phyloP scores from a whole-genome alignment of 108 stramenopile genomes.

The Nannochloropsis salina region DNA sequence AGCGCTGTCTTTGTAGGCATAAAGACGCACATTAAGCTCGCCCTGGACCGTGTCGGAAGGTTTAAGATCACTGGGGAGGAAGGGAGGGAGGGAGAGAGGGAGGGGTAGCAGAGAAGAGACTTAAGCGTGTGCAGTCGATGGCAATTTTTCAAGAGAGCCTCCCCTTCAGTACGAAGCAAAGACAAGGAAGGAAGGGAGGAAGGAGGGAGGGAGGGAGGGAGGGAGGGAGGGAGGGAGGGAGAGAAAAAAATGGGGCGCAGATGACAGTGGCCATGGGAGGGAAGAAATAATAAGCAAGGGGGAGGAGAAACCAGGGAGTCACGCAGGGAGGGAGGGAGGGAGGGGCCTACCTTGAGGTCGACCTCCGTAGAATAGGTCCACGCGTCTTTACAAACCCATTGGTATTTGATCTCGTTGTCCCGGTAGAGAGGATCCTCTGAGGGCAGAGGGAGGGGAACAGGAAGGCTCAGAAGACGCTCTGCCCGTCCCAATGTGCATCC shows the following conservation, averaged over 20 bases:
- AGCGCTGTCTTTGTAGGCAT: not conserved
- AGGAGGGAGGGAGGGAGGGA: not conserved
- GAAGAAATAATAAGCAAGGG: not conserved
- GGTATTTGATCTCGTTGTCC: slow-evolving; percentile 31
- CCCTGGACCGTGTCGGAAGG: not conserved
- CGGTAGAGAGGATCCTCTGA: slow-evolving; percentile 34
- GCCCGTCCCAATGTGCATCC: not conserved
- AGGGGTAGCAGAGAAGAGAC: not conserved
- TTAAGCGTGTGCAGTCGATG: not conserved
- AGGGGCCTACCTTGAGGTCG: not conserved
- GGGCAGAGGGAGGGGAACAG: not conserved
- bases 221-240: not conserved
- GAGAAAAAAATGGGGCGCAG: not conserved
- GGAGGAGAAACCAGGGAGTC: not conserved
- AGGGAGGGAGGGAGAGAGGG: not conserved
- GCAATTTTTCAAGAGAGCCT: too few species aligned
- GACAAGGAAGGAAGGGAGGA: not conserved
- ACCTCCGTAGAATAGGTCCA: slow-evolving; percentile 32
- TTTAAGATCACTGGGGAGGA: not conserved
- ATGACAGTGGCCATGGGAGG: not conserved
- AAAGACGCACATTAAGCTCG: not conserved
- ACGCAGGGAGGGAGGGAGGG: slow-evolving; percentile 1
- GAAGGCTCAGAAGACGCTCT: not conserved
- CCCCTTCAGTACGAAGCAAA: not conserved
- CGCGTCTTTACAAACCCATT: slow-evolving; percentile 24